phyloP scores from a whole-genome alignment of 306 rosid species.

The Sicyos baderoa region DNA sequence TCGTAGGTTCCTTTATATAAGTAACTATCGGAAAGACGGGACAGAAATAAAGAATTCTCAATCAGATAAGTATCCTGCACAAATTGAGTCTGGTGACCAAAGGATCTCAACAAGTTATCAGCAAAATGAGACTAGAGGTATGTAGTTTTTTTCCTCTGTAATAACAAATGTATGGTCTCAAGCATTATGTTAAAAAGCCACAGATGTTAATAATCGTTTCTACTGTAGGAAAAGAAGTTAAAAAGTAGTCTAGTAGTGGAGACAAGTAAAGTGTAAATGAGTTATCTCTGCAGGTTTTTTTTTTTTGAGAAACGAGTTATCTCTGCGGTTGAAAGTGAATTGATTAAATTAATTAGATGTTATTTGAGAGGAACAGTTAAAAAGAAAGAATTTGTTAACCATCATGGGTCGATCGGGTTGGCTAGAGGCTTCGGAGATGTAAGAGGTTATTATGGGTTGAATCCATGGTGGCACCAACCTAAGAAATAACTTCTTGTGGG shows the following conservation, averaged over 20 bases:
- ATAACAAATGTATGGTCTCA: neutral
- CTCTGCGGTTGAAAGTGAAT: neutral
- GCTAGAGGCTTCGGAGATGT: too few species aligned
- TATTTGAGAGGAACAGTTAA: neutral
- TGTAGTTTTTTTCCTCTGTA: neutral
- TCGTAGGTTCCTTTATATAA: constrained; percentile 41
- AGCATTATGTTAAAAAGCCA: neutral
- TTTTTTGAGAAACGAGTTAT: too few species aligned
- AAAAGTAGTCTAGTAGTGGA: neutral
- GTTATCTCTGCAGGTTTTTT: too few species aligned
- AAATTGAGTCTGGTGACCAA: constrained; percentile 25
- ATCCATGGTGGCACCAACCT: too few species aligned
- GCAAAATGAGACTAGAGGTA: constrained; percentile 41
- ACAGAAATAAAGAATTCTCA: constrained; percentile 31
- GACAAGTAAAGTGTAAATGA: neutral
- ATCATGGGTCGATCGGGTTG: too few species aligned
- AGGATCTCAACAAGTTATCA: constrained; percentile 28
- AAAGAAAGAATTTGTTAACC: neutral
- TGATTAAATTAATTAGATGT: neutral
- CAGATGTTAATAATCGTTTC: neutral
- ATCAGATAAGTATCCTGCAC: constrained; percentile 25
- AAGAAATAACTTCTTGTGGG: too few species aligned
- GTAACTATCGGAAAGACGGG: constrained; percentile 36
- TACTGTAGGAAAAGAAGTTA: neutral
- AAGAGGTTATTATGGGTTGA: too few species aligned